Base-by-base conservation (phyloP, 2,329 filamentous ascomycete species). In the Epichloe sylvatica region DNA sequence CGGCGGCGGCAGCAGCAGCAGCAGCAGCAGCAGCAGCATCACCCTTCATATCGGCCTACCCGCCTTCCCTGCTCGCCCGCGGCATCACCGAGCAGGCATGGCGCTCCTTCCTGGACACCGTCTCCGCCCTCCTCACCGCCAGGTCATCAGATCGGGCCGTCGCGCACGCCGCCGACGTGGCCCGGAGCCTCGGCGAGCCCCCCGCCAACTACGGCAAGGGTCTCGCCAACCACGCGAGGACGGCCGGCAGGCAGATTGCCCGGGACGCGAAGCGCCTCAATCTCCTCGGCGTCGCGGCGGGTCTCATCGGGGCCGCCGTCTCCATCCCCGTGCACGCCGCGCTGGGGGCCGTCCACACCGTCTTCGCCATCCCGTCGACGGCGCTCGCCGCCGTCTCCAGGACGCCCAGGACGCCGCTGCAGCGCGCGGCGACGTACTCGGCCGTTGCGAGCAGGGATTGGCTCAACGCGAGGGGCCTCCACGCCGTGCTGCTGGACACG, bases 111-210 rank as follows among this genome's bases (percentile, higher is more conserved):
- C 49, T 68, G 2, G 54, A 62, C 19, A 72, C 71, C 7, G 56
- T 71, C 2, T 74, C 71, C 0, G 71, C 68, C 1, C 73, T 74
- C 51, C 62, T 74, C 5, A 63, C 65, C 0, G 70, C 71, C 46
- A 70, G 64, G 19, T 68, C 73, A 0, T 67, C 68, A 0, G 66
- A 70, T 45, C 65, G 68, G 3, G 70, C 71, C 5, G 51, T 72
- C 19, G 63, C 62, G 19, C 21, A 21, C 21, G 21, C 21, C 21
- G 21, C 3, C 21, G 21, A 21, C 21, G 21, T 21, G 21, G 21
- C 21, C 21, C 3, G 21, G 21, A 21, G 21, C 21, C 21, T 21
- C 21, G 21, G 21, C 3, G 3, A 3, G 4, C 21, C 21, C 21
- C 21, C 21, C 3, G 21, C 21, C 21, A 21, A 21, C 21, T 21